Evolutionary conservation across 2,329 filamentous ascomycete genomes (phyloP).

Genomic region (Scedosporium apiospermum): DNA sequence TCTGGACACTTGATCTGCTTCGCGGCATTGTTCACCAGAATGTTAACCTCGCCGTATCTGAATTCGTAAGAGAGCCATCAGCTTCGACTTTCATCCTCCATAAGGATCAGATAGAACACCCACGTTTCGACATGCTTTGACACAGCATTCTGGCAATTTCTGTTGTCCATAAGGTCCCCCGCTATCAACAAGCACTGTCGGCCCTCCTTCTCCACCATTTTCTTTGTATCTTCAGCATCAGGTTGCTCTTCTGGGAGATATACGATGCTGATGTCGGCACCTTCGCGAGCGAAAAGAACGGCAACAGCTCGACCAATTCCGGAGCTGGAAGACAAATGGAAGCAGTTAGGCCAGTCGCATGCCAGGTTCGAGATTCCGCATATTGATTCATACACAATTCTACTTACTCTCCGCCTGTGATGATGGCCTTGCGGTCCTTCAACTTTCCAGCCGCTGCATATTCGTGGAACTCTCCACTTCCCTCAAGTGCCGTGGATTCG

Average conservation of each 20-base stretch:
- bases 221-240: conserved; percentile 68
- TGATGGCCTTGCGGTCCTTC: conserved; percentile 38
- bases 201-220: conserved; percentile 57
- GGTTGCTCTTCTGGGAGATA: conserved; percentile 68
- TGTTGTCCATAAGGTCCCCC: conserved; percentile 53
- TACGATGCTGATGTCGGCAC: conserved; percentile 62
- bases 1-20: conserved; percentile 45
- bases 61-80: neutral
- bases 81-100: neutral
- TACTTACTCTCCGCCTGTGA: conserved; percentile 46
- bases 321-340: conserved; percentile 25
- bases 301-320: conserved; percentile 71
- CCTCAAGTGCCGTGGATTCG: conserved; percentile 29
- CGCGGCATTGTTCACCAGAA: conserved; percentile 50
- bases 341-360: neutral
- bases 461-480: conserved; percentile 25
- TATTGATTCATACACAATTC: neutral
- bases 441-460: conserved; percentile 37
- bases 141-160: conserved; percentile 61
- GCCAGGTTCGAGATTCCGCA: neutral
- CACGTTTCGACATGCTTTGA: conserved; percentile 45
- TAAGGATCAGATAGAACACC: neutral
- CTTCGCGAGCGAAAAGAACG: conserved; percentile 72
- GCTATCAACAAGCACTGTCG: conserved; percentile 54
- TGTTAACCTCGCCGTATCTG: conserved; percentile 27